Evolutionary conservation across 139 green algal species (phyloP), one percentile per base, ranked within the genome.

Genomic region (Chlamydomonas asymmetrica): DNA sequence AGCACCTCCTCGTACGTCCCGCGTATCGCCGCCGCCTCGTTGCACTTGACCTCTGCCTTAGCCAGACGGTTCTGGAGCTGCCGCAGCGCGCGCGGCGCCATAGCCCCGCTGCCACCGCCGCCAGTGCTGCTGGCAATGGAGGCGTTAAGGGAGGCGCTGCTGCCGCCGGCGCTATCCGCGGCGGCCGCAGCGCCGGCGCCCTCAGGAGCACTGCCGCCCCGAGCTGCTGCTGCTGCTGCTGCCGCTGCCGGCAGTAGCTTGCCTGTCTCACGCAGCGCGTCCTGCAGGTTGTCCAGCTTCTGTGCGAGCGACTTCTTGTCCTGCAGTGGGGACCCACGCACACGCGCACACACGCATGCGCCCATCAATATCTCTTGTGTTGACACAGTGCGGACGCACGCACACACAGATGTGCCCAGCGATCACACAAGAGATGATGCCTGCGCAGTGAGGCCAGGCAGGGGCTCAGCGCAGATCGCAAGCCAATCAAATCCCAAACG

Each of bases 61-160:
- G 89, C 83, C 49, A 92, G 73, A n/a, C 83, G 73, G 79, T 92
- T 92, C 79, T 90, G 80, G 52, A 92, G 74, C 74, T 80, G 60
- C 9, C 87, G 78, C n/a, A 89, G 56, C 50, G 72, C 71, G 8
- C 80, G 43, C 5, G 62, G 71, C 4, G 65, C 71, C 41, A 29
- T 45, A 74, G 39, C 16, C 61, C 41, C 4, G 64, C 64, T 2
- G 34, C 31, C 32, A 48, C 43, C 10, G 38, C 39, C 0, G 65
- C 45, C 8, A 54, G 23, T 40, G 52, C 54, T 25, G 52, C 56
- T 65, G 66, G 23, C 59, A 29, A 65, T 61, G 60, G 27, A 39
- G 52, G 64, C 41, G 29, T 29, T 37, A 27, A 38, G 80, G 56
- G 75, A 23, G 7, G 43, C 31, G 45, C 29, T 57, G 62, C 34